A percentile compares a stretch with the other conserved stretches of the same genome.
phyloP scores from a whole-genome alignment of 202 grass and related monocot genomes.

The Panicum virgatum region DNA sequence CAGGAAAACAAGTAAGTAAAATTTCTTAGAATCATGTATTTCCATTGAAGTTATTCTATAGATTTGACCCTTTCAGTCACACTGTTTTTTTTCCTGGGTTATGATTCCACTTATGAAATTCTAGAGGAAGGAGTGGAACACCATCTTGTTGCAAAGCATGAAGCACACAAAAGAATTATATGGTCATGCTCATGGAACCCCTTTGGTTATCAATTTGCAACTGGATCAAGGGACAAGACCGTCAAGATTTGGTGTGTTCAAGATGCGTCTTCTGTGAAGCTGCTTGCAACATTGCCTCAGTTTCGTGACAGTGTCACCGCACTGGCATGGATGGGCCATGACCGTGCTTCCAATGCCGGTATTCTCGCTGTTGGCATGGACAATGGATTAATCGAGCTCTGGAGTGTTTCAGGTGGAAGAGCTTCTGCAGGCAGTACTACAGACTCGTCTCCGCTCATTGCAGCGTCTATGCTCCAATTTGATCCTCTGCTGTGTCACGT shows the following conservation, averaged over 20 bases:
- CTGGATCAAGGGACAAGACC: slow-evolving; percentile 93
- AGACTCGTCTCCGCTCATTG: slow-evolving; percentile 32
- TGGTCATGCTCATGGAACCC: slow-evolving; percentile 97
- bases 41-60: slow-evolving; percentile 31
- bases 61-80: background rate
- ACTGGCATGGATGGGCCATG: slow-evolving; percentile 67
- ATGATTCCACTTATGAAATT: slow-evolving; percentile 32
- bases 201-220: slow-evolving; percentile 85
- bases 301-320: slow-evolving; percentile 91
- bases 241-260: slow-evolving; percentile 83
- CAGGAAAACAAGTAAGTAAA: slow-evolving; percentile 55
- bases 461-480: slow-evolving; percentile 54
- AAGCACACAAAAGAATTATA: slow-evolving; percentile 96
- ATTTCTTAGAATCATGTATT: slow-evolving; percentile 10
- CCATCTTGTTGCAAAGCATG: slow-evolving; percentile 67
- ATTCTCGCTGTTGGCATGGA: slow-evolving; percentile 85
- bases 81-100: background rate
- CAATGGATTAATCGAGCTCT: slow-evolving; percentile 88
- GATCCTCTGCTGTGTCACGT: slow-evolving; percentile 78
- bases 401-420: slow-evolving; percentile 59
- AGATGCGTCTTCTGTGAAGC: slow-evolving; percentile 63
- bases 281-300: slow-evolving; percentile 66
- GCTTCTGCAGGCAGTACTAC: background rate
- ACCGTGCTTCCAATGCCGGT: slow-evolving; percentile 53
- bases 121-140: slow-evolving; percentile 55